These are phyloP conservation scores for Fibroporia radiculosa DNA, from an alignment of 768 basidiomycete genomes.

Conservation along the genomic window DNA sequence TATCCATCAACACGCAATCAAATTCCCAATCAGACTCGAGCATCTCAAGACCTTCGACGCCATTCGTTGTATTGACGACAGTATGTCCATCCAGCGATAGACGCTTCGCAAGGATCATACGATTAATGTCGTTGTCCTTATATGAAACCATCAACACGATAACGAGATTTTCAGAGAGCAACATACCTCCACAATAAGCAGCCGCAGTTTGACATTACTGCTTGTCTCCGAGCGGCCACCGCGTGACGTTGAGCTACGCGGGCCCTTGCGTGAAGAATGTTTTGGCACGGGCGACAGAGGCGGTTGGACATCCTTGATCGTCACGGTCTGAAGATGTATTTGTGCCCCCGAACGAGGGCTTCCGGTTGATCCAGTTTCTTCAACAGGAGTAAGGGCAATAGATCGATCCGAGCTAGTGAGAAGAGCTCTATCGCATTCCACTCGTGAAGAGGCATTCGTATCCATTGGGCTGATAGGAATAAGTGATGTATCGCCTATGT, in stretches of 20 bases:
- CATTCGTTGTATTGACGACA: constrained; percentile 62
- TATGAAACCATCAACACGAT: too few species aligned
- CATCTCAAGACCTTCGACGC: constrained; percentile 64
- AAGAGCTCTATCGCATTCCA: too few species aligned
- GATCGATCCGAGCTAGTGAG: too few species aligned
- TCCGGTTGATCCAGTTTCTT: too few species aligned
- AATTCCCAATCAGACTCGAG: constrained; percentile 51
- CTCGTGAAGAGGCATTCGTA: too few species aligned
- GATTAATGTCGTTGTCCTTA: constrained; percentile 76
- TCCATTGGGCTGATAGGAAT: too few species aligned
- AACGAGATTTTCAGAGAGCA: too few species aligned
- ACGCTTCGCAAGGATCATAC: constrained; percentile 60
- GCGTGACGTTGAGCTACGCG: not conserved
- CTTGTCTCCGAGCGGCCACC: not conserved
- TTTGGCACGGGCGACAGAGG: too few species aligned
- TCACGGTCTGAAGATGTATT: too few species aligned
- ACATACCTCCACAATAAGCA: constrained; percentile 63
- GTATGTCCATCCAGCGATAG: constrained; percentile 57
- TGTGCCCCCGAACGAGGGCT: too few species aligned
- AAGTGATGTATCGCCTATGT: constrained; percentile 21
- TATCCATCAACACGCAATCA: constrained; percentile 77
- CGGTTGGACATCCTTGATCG: too few species aligned
- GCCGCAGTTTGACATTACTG: constrained; percentile 20
- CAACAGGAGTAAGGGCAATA: too few species aligned
- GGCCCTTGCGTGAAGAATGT: not conserved